Evolutionary conservation across 2,329 filamentous ascomycete genomes (phyloP), one percentile per base, ranked within the genome.

Genomic region (Fusarium equiseti): DNA sequence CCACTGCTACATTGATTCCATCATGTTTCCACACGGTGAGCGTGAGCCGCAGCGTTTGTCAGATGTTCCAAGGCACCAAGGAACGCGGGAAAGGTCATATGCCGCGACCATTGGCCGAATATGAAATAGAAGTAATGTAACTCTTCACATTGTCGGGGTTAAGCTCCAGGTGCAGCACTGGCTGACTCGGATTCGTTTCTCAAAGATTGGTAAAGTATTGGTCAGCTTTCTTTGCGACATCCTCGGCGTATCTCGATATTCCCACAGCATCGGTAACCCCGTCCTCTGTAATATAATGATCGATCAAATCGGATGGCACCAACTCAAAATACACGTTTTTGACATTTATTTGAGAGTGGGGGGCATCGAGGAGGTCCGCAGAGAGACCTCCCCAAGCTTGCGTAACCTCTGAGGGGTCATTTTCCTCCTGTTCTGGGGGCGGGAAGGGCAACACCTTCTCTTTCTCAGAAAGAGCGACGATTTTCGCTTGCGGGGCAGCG

Each of bases 261-360:
- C 82, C 79, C 22, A 79, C 67, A 10, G 75, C 65, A 4, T 72
- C 78, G 78, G 79, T 82, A 29, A 83, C 72, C 1, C 88, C 88
- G 8, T 84, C 78, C 56, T 91, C 87, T 5, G 85, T 87, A 32
- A 89, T 77, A 71, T 88, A 90, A 1, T 78, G 77, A 72, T 89
- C 83, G 8, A 90, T 79, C 44, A 89, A 74, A 11, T 73, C 61
- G 1, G 83, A 75, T 3, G 86, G 82, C 44, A 90, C 81, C 88
- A 87, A 90, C 78, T 91, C 88, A 51, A 90, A 90, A 64, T 88
- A 89, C n/a, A 86, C 73, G 71, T 87, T 87, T 43, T 77, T 81
- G 52, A 87, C 79, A 18, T 71, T 63, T 15, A 84, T 68, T n/a
- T 68, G 65, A 5, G 38, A 38, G 27, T 27, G 35, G 20, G 48